phyloP scores from a whole-genome alignment of 2,329 filamentous ascomycete genomes.

The Talaromyces funiculosus region DNA sequence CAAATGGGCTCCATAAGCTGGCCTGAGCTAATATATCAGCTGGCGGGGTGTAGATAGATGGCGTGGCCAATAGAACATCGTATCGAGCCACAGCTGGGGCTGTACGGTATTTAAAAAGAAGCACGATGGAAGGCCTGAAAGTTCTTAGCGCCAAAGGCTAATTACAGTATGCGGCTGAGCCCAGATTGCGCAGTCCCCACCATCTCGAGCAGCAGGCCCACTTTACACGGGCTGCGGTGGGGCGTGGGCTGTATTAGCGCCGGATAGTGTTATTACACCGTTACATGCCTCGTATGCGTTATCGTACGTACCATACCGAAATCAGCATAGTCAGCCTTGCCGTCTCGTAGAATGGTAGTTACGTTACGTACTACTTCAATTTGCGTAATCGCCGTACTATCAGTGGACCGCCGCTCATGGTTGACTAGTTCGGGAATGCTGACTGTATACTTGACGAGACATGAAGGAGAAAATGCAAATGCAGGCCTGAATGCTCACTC shows the following conservation, averaged over 20 bases:
- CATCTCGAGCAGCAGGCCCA: background rate
- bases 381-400: background rate
- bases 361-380: background rate
- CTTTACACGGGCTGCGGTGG: conserved; percentile 3
- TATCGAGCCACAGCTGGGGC: conserved; percentile 4
- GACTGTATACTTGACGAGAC: background rate
- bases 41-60: background rate
- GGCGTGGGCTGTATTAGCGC: background rate
- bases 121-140: conserved; percentile 8
- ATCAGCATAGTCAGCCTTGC: background rate
- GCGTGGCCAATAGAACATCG: background rate
- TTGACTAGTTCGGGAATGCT: conserved; percentile 3
- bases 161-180: conserved; percentile 10
- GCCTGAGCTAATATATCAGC: conserved; percentile 7
- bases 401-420: background rate
- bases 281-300: background rate
- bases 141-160: conserved; percentile 2
- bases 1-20: background rate
- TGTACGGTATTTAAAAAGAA: conserved; percentile 9
- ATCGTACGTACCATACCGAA: background rate
- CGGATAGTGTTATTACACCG: background rate
- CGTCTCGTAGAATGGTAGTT: background rate
- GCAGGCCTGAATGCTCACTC: background rate
- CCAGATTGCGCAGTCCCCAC: conserved; percentile 6
- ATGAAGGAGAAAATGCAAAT: background rate